These are phyloP conservation scores for Diaporthe australafricana DNA, from an alignment of 2,329 filamentous ascomycete species.

Conservation along the genomic window DNA sequence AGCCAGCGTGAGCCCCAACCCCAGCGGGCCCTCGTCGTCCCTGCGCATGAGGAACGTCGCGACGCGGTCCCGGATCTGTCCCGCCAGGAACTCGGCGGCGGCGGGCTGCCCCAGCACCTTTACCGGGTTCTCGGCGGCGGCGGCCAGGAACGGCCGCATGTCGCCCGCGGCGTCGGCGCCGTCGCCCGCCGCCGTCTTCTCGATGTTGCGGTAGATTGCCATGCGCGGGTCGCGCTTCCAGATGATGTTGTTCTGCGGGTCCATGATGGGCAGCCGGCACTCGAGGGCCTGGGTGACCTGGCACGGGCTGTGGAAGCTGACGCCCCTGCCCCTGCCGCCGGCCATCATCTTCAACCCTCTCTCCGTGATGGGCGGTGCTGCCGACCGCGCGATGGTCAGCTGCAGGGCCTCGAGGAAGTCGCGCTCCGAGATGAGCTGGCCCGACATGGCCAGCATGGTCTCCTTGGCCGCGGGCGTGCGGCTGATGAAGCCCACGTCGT, in stretches of 20 bases:
- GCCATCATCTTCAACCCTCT: no score
- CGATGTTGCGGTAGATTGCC: slow-evolving; percentile 25
- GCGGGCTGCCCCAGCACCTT: no score
- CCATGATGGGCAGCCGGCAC: not conserved
- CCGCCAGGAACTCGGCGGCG: no score
- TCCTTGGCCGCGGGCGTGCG: no score
- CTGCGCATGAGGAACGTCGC: slow-evolving; percentile 8
- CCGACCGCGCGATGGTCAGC: not conserved
- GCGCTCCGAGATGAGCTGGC: not conserved
- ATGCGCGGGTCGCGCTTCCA: slow-evolving; percentile 29
- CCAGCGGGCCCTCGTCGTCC: slow-evolving; percentile 21
- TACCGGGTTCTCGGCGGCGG: not conserved
- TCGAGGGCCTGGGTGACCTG: not conserved
- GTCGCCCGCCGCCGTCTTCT: not conserved
- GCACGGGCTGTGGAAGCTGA: not conserved
- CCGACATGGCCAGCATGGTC: no score
- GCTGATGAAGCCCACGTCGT: no score
- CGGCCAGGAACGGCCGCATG: not conserved
- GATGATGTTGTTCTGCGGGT: slow-evolving; percentile 5
- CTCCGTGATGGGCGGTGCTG: not conserved
- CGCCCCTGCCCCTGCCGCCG: not conserved
- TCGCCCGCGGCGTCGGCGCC: not conserved
- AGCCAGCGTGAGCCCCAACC: not conserved
- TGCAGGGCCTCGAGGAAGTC: not conserved
- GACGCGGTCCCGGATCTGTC: not conserved